Conservation (phyloP, 176 grass and related monocot genomes). For the Oryza glumipatula region DNA sequence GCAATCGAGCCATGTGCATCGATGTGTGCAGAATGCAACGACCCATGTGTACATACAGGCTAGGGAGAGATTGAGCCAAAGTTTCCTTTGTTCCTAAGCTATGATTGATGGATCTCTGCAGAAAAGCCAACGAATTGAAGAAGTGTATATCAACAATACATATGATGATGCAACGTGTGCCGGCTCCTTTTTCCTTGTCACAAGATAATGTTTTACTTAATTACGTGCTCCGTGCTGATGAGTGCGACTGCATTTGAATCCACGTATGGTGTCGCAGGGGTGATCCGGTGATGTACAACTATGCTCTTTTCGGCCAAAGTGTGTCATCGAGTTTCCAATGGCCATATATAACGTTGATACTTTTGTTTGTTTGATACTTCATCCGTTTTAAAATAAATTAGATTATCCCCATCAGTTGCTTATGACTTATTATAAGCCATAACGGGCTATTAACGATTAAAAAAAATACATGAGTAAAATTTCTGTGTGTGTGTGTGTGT, state of each 20-base stretch:
- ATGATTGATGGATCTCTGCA: not conserved
- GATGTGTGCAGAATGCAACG: not conserved
- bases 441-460: too few species aligned
- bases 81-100: slow-evolving; percentile 32
- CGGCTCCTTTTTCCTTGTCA: not conserved
- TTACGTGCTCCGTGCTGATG: not conserved
- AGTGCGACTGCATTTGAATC: not conserved
- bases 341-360: not conserved
- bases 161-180: slow-evolving; percentile 8
- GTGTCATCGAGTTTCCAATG: not conserved
- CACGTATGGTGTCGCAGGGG: not conserved
- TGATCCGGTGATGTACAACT: not conserved
- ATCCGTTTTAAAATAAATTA: too few species aligned
- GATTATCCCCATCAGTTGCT: too few species aligned
- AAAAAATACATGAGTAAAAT: too few species aligned
- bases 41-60: not conserved
- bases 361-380: not conserved
- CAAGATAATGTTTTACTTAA: not conserved
- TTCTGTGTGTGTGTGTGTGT: too few species aligned
- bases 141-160: not conserved
- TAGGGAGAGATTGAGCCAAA: not conserved
- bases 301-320: not conserved
- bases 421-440: too few species aligned
- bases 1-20: not conserved
- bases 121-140: not conserved